Conservation (phyloP, 1,284 basidiomycete species). For the Hymenochaete sp. region DNA sequence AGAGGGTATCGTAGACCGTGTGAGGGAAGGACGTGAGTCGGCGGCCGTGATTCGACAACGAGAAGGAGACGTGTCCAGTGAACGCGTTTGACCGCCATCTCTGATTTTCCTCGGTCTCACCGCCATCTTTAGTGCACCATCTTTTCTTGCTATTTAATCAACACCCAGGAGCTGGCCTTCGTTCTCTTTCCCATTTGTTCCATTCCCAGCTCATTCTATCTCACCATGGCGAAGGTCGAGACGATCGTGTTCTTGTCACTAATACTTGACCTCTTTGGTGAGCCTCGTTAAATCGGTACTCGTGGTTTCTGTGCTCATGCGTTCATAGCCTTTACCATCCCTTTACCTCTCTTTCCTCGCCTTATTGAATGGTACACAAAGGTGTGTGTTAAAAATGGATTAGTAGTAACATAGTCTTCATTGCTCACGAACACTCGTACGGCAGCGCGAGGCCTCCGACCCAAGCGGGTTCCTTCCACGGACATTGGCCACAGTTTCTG, state of each 20-base stretch:
- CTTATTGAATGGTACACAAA: conserved; percentile 83
- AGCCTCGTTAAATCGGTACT: conserved; percentile 16
- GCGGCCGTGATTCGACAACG: conserved; percentile 5
- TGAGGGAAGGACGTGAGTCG: conserved; percentile 4
- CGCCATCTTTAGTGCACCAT: conserved; percentile 8
- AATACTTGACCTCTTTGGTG: conserved; percentile 76
- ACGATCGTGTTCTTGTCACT: conserved; percentile 76
- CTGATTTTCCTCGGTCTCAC: not conserved
- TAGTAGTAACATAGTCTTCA: not conserved
- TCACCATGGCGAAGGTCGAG: conserved; percentile 54
- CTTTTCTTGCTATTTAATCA: not conserved
- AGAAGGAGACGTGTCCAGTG: too few relatives aligned
- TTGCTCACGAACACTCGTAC: conserved; percentile 31
- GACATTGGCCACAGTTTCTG: conserved; percentile 49
- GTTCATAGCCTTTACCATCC: conserved; percentile 77
- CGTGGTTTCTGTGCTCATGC: not conserved
- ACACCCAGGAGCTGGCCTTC: conserved; percentile 17
- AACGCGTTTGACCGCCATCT: too few relatives aligned
- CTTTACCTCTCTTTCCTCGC: conserved; percentile 84
- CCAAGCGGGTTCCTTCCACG: conserved; percentile 65
- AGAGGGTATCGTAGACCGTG: conserved; percentile 6
- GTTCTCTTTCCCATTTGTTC: not conserved
- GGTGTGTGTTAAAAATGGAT: conserved; percentile 45
- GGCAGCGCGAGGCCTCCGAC: conserved; percentile 61
- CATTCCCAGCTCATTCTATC: not conserved